These are phyloP conservation scores for Sporothrix inflata DNA, from an alignment of 2,329 filamentous ascomycete genomes.

Conservation along the genomic window DNA sequence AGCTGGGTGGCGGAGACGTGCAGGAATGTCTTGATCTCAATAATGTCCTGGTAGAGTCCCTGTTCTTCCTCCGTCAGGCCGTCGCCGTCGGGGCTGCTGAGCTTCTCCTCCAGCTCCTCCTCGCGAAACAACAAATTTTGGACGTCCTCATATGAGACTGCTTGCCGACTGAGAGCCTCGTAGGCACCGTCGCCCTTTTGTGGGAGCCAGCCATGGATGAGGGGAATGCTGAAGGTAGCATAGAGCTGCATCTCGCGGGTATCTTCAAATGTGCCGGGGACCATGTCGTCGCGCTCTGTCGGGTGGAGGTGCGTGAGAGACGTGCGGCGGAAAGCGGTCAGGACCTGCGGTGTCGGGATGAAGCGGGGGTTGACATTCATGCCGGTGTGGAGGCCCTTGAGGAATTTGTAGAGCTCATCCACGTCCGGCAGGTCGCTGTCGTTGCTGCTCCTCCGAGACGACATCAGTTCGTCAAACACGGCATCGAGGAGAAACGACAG, in stretches of 20 bases:
- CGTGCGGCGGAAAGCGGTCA: conserved; percentile 53
- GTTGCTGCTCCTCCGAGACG: conserved; percentile 65
- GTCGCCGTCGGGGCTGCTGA: conserved; percentile 52
- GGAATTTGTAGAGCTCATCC: conserved; percentile 81
- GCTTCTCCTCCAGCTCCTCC: conserved; percentile 82
- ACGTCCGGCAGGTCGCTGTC: conserved; percentile 78
- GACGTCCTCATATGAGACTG: conserved; percentile 86
- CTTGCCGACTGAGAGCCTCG: conserved; percentile 71
- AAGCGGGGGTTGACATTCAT: conserved; percentile 98
- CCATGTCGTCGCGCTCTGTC: conserved; percentile 51
- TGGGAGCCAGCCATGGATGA: conserved; percentile 93
- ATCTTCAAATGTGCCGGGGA: conserved; percentile 78
- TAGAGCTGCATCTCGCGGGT: conserved; percentile 91
- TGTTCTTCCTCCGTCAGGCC: conserved; percentile 75
- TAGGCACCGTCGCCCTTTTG: conserved; percentile 67
- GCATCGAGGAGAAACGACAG: conserved; percentile 83
- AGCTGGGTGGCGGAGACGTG: conserved; percentile 80
- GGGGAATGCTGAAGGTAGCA: conserved; percentile 80
- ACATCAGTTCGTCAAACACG: conserved; percentile 91
- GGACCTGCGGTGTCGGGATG: conserved; percentile 59
- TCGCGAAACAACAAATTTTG: conserved; percentile 87
- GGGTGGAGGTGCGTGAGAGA: conserved; percentile 58
- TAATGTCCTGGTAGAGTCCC: conserved; percentile 77
- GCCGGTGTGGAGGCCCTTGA: conserved; percentile 87
- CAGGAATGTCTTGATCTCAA: conserved; percentile 83